phyloP scores from a whole-genome alignment of 2,329 filamentous ascomycete genomes.

The Trichocomaceae sp. region DNA sequence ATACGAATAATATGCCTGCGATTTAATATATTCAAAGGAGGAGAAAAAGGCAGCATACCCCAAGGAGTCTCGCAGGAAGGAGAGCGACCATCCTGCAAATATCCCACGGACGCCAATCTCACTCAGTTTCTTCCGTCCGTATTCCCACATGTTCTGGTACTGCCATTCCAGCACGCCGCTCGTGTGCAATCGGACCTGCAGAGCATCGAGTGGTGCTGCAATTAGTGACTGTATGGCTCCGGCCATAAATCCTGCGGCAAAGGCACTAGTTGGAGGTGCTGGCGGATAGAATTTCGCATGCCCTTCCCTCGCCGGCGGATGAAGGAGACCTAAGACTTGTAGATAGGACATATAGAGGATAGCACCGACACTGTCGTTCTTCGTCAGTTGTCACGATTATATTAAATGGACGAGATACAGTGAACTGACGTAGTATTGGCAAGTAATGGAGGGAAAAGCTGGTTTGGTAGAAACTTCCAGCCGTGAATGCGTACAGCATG shows the following conservation, averaged over 20 bases:
- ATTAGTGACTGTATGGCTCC: constrained; percentile 56
- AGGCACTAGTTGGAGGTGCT: constrained; percentile 47
- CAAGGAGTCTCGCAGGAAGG: constrained; percentile 54
- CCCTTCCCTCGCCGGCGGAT: constrained; percentile 52
- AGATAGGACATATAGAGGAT: constrained; percentile 60
- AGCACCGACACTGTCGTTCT: constrained; percentile 47
- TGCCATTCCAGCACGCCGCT: constrained; percentile 53
- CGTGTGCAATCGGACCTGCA: constrained; percentile 56
- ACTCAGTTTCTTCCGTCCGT: constrained; percentile 50
- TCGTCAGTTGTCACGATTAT: neutral
- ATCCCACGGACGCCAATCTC: constrained; percentile 56
- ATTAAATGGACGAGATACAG: neutral
- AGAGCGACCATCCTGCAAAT: constrained; percentile 57
- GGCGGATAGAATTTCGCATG: constrained; percentile 56
- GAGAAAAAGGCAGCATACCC: constrained; percentile 58
- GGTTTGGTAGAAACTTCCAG: constrained; percentile 59
- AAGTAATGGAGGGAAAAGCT: constrained; percentile 56
- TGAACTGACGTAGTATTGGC: constrained; percentile 52
- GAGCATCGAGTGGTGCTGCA: constrained; percentile 57
- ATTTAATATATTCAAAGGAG: constrained; percentile 58
- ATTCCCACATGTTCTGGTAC: constrained; percentile 59
- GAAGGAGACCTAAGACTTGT: constrained; percentile 50
- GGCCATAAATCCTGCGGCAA: constrained; percentile 54
- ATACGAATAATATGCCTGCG: constrained; percentile 56
- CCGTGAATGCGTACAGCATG: constrained; percentile 57